Conservation (phyloP, 257 asterid species). For the Nicotiana tomentosiformis region DNA sequence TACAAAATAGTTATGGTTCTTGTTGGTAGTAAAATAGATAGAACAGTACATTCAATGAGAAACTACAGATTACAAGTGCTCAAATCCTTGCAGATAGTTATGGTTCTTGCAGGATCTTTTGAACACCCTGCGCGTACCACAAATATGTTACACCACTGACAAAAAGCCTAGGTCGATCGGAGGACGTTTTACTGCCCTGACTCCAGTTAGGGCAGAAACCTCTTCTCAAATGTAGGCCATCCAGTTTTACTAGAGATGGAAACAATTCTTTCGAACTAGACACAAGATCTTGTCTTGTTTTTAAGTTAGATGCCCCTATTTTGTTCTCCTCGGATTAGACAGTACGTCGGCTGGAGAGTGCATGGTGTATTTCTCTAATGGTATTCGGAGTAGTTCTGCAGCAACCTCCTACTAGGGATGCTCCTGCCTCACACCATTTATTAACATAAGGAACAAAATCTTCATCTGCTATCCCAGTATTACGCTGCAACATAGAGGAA, state of each 20-base stretch:
- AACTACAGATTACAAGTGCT: neutral
- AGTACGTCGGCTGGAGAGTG: constrained; percentile 28
- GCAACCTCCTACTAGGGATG: constrained; percentile 88
- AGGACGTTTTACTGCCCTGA: neutral
- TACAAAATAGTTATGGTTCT: neutral
- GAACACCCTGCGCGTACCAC: neutral
- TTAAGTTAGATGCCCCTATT: neutral
- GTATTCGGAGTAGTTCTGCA: constrained; percentile 87
- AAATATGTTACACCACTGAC: neutral
- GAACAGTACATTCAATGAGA: neutral
- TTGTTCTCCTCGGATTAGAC: neutral
- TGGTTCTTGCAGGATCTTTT: neutral
- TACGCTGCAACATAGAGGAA: constrained; percentile 46
- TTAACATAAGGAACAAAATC: constrained; percentile 66
- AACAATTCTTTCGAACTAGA: neutral
- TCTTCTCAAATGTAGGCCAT: neutral
- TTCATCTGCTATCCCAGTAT: constrained; percentile 66
- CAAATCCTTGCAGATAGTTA: neutral
- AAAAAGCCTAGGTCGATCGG: neutral
- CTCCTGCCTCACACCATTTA: constrained; percentile 85
- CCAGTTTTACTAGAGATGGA: neutral
- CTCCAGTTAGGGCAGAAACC: constrained; percentile 5
- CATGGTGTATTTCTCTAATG: constrained; percentile 41
- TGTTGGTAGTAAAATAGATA: neutral
- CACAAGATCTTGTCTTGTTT: neutral